phyloP scores from a whole-genome alignment of 805 yeast species.

The Yarrowia bubula region DNA sequence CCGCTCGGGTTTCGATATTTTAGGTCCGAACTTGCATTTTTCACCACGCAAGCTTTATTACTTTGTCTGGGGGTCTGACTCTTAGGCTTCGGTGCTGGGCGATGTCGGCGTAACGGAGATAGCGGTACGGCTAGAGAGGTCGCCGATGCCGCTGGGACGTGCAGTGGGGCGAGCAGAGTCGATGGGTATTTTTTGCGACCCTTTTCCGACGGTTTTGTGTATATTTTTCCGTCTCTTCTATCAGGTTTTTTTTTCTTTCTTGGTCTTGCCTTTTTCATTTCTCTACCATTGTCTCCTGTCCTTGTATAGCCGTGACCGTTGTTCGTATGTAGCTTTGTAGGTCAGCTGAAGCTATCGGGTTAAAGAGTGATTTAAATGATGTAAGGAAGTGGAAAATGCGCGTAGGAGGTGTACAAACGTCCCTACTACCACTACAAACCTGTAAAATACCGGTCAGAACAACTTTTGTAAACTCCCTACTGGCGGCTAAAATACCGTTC shows the following conservation, averaged over 20 bases:
- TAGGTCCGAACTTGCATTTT: constrained; percentile 22
- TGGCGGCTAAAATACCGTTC: constrained; percentile 1
- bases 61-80: constrained; percentile 18
- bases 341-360: neutral
- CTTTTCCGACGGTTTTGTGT: neutral
- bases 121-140: neutral
- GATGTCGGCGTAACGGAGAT: constrained; percentile 18
- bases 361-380: too few species aligned
- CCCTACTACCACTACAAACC: too few species aligned
- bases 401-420: too few species aligned
- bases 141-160: neutral
- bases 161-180: neutral
- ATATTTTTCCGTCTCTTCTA: neutral
- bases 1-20: constrained; percentile 18
- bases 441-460: too few species aligned
- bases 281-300: neutral
- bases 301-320: constrained; percentile 21
- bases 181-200: neutral
- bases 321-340: neutral
- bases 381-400: too few species aligned
- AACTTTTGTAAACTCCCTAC: neutral
- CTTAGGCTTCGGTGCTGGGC: neutral
- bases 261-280: neutral
- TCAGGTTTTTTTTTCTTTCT: neutral
- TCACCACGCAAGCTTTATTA: constrained; percentile 11